Evolutionary conservation across 805 yeast species (phyloP), one percentile per base, ranked within the genome.

Genomic region (Komagataella populi): DNA sequence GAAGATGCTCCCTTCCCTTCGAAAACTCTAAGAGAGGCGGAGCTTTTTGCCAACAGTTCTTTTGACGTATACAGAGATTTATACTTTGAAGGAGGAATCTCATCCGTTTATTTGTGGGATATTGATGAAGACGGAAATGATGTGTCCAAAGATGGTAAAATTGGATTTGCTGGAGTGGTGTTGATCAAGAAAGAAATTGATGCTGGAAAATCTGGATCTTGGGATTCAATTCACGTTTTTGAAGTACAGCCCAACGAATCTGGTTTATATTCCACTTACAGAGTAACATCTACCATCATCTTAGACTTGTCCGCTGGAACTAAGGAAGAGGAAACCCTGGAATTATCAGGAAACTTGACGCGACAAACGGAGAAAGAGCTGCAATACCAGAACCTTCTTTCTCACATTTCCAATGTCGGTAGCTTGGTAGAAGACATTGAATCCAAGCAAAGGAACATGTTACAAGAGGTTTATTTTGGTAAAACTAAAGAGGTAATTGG

Each of bases 161-260:
- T 67, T 36, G 87, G 86, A 1, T 88, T 91, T 70, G 96, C 97
- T 3, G 98, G 98, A 18, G 96, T 89, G 4, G 89, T 82, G 14
- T 72, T 91, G 54, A 74, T 91, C 63, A 87, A 93, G 69, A 91
- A 91, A 65, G 54, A 65, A 43, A 60, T 58, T 50, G 74, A 71
- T 49, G 74, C 70, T 24, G 62, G 62, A 43, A 60, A 64, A 30
- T 50, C 59, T 6, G 86, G 90, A 12, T 71, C 74, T 49, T 91
- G 99, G 99, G 96, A 93, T 66, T 81, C 93, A 51, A 86, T 91
- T 56, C 98, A 91, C 65, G 98, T 91, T 7, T 77, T 93, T 57
- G 97, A 91, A 65, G 83, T 83, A 6, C 66, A 65, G 6, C 73
- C 74, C 0, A 72, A 70, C 47, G 58, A 66, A 18, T 57, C 66